Evolutionary conservation across 2,329 filamentous ascomycete genomes (phyloP).

Genomic region (Colletotrichum sp.): DNA sequence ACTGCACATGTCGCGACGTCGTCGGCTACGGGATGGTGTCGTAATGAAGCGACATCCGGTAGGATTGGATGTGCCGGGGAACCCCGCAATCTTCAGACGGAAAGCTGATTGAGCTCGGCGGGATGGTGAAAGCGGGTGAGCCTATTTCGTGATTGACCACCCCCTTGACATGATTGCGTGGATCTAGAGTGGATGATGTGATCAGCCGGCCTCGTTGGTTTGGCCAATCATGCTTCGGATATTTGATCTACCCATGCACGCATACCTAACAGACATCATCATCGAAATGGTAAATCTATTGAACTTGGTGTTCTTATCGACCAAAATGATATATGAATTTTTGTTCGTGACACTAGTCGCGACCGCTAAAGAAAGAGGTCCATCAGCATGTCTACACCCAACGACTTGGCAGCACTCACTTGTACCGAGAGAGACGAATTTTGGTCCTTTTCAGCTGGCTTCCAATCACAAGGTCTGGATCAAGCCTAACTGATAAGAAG

Average conservation of each 20-base stretch:
- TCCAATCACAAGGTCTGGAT: neutral
- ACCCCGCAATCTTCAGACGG: neutral
- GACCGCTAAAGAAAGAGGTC: neutral
- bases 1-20: neutral
- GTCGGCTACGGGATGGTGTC: neutral
- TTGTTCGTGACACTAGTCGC: neutral
- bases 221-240: neutral
- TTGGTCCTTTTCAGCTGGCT: neutral
- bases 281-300: neutral
- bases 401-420: neutral
- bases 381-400: neutral
- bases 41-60: slow-evolving; percentile 4
- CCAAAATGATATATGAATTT: neutral
- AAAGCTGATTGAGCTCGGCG: neutral
- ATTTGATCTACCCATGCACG: neutral
- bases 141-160: slow-evolving; percentile 19
- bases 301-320: neutral
- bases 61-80: neutral
- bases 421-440: neutral
- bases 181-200: slow-evolving; percentile 13
- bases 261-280: neutral
- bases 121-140: slow-evolving; percentile 5
- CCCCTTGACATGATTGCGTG: slow-evolving; percentile 8
- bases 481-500: neutral
- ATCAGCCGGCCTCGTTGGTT: neutral